phyloP scores from a whole-genome alignment of 2,329 filamentous ascomycete species.

The Monilinia aucupariae region DNA sequence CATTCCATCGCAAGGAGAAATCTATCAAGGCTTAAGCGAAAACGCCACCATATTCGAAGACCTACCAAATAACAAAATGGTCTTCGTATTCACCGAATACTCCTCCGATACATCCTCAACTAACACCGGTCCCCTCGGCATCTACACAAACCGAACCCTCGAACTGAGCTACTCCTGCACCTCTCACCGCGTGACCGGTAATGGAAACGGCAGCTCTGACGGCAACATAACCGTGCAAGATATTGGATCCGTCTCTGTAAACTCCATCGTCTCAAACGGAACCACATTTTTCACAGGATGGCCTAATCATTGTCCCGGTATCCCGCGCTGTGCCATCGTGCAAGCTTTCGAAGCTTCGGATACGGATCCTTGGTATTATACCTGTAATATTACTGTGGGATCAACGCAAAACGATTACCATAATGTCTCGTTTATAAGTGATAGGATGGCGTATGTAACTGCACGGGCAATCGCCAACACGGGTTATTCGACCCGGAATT shows the following conservation, averaged over 20 bases:
- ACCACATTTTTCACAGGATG: constrained; percentile 38
- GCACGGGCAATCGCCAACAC: constrained; percentile 40
- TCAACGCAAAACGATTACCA: constrained; percentile 34
- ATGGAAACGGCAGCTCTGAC: constrained; percentile 33
- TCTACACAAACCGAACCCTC: constrained; percentile 37
- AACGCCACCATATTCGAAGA: constrained; percentile 7
- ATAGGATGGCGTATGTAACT: constrained; percentile 36
- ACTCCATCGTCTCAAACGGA: constrained; percentile 33
- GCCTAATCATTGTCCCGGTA: constrained; percentile 19
- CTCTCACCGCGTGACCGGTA: constrained; percentile 32
- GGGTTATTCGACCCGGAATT: constrained; percentile 33
- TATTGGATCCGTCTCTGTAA: constrained; percentile 25
- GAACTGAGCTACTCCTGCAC: constrained; percentile 33
- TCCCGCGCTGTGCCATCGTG: constrained; percentile 30
- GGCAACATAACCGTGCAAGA: constrained; percentile 31
- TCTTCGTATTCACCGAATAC: constrained; percentile 37
- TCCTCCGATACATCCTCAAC: constrained; percentile 13
- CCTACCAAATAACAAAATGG: not conserved
- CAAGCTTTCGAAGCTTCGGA: constrained; percentile 39
- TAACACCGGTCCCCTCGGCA: constrained; percentile 22
- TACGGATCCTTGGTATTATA: constrained; percentile 40
- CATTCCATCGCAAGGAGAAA: not conserved
- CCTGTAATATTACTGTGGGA: constrained; percentile 38
- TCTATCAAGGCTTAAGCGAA: not conserved
- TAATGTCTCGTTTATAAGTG: constrained; percentile 33